Evolutionary conservation across 2,329 filamentous ascomycete species (phyloP), one percentile per base, ranked within the genome.

Genomic region (Thielaviopsis ethacetica): DNA sequence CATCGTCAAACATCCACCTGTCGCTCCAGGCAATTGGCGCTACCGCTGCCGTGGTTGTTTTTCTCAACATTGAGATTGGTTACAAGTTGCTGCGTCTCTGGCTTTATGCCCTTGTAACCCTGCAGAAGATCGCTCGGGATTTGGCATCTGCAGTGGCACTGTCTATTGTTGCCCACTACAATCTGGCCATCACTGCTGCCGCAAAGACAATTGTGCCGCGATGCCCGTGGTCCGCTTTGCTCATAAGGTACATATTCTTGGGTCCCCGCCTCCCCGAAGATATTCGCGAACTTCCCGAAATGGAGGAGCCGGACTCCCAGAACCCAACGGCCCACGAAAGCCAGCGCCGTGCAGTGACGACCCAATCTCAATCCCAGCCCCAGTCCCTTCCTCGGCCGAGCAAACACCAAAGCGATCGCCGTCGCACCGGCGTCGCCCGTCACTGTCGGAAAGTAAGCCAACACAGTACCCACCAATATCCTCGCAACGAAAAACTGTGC

Each of bases 61-160:
- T 59, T 27, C 54, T 59, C n/a, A 61, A 61, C 54, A 30, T 61
- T 30, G 56, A 61, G 54, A 61, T 61, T 50, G 57, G 56, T 15
- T 59, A 61, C 54, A 61, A 61, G 53, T 53, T 61, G 10, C 51
- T 61, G 17, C 57, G 53, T 30, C 41, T 61, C n/a, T 61, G 60
- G 60, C 34, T 55, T 17, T 61, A 61, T 53, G 57, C 60, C 57
- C 27, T 61, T 13, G 51, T 49, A 24, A 61, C 60, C 26, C 54
- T 61, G 15, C 53, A 59, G 53, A 54, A 57, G 51, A 61, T 61
- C 34, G 38, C 56, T n/a, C 51, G 60, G 24, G 57, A 61, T 53
- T 53, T 61, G 41, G 54, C 30, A n/a, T 38, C 38, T 22, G 57
- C 60, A 17, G 41, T 59, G 47, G 50, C 50, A 19, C 47, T 59